These are phyloP conservation scores for Apiospora arundinis DNA, from an alignment of 2,329 filamentous ascomycete species.

Conservation along the genomic window DNA sequence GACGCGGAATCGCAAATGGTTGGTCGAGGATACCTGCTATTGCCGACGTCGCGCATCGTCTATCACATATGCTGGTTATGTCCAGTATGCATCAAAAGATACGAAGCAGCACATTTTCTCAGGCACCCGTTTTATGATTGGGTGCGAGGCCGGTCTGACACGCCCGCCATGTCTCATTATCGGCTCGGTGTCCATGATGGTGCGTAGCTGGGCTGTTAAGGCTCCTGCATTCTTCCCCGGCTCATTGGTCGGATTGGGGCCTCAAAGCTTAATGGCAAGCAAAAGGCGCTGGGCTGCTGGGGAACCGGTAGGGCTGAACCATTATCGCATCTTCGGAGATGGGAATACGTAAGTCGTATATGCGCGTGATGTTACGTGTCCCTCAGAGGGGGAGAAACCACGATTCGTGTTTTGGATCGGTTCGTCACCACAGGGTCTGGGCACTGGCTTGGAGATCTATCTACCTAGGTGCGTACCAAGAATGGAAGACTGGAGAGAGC, in stretches of 20 bases:
- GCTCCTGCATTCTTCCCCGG: constrained; percentile 9
- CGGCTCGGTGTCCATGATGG: constrained; percentile 2
- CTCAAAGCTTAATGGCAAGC: constrained; percentile 5
- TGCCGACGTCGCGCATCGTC: not conserved
- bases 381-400: not conserved
- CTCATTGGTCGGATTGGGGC: constrained; percentile 12
- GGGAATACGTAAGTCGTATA: constrained; percentile 3
- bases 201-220: not conserved
- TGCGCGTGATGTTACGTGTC: constrained; percentile 14
- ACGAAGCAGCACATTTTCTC: not conserved
- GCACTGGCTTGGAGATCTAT: not conserved
- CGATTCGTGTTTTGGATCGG: constrained; percentile 11
- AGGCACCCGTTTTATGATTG: constrained; percentile 11
- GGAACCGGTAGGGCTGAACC: constrained; percentile 4
- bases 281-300: not conserved
- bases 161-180: constrained; percentile 7
- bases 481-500: too few relatives aligned
- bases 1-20: not conserved
- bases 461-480: too few relatives aligned
- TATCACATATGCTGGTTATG: not conserved
- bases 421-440: not conserved
- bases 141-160: not conserved
- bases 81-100: not conserved
- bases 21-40: not conserved
- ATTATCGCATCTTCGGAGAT: constrained; percentile 9